Base-by-base conservation (phyloP, 2,329 filamentous ascomycete genomes). In the Venturia aucupariae region DNA sequence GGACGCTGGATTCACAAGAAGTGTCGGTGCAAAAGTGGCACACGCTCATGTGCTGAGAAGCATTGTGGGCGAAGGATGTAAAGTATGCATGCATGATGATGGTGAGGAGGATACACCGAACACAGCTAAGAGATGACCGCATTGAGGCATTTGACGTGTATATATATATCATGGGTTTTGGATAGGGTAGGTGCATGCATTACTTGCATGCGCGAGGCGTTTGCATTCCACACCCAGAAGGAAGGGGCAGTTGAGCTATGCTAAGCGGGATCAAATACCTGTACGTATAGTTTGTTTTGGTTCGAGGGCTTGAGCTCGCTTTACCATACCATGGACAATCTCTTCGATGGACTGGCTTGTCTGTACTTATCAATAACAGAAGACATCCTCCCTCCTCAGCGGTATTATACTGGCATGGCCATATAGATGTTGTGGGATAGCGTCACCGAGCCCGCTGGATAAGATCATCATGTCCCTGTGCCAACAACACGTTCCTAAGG, bases 21-120 rank as follows among this genome's bases (percentile, higher is more conserved):
- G 88, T 63, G 86, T 97, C 7, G 90, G 90, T 0, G 85, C 88
- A 38, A 97, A 97, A 76, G 91, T 96, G 35, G 94, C 90, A 68
- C 90, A 91, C 72, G 92, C 92, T 46, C 84, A 91, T 67, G 74
- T 96, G 64, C 76, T 96, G 66, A 82, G 86, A 68, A 89, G 92
- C 70, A 85, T 85, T 66, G 81, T 93, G 42, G 78, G 80, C 57
- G 82, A 81, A 10, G 87, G 87, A 0, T 90, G 87, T 75, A 84
- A 86, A 0, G 77, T 87, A 22, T 88, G 86, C 70, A 54, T n/a
- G 60, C 39, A 54, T 30, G 61, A 39, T 2, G 63, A 54, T 17
- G 65, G n/a, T 60, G 61, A 60, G 60, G 60, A 66, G 30, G 55
- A 24, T 57, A 51, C 46, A 51, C 17, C 22, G 46, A 22, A 51